Evolutionary conservation across 2,329 filamentous ascomycete species (phyloP), one percentile per base, ranked within the genome.

Genomic region (Clarireedia homoeocarpa): DNA sequence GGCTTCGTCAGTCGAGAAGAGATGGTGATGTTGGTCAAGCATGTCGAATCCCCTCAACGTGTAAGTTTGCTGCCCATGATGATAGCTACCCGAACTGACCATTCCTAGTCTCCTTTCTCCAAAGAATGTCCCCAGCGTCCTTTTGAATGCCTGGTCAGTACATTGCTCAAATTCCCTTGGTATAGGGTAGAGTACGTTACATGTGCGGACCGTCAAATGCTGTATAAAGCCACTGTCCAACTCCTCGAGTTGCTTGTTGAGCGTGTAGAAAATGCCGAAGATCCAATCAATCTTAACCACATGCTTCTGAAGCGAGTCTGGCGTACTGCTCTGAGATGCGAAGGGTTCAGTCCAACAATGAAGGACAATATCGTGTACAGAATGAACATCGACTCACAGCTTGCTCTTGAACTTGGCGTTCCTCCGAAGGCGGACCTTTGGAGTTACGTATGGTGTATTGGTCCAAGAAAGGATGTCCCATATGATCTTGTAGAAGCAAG

Each of bases 91-190:
- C 27, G 7, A 47, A 53, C 56, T 64, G 53, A 61, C 26, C 46
- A 7, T 38, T 36, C 20, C 49, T 39, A 85, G 81, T 82, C 81
- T 12, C 78, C 79, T 0, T 86, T 81, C 65, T 77, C 80, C 7
- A 76, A 74, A 56, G 75, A 82, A 26, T 84, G 81, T 61, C 81
- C 82, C 0, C 82, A 86, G 69, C 78, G 84, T 14, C 79, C 82
- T 1, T 86, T 80, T 55, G 84, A 87, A 71, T 83, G 77, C 65
- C 72, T 86, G 63, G 83, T 86, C 62, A 84, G 80, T 66, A 85
- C 79, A 0, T 61, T 71, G 57, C 52, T 64, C 51, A 71, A 70
- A 64, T 67, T 84, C 45, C 84, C 84, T 0, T 87, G 84, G 84
- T 75, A 79, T 58, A 74, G 76, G 66, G 74, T 81, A 1, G 69